Conservation (phyloP, 192 early-diverging fungal species). For the Coemansia sp. region DNA sequence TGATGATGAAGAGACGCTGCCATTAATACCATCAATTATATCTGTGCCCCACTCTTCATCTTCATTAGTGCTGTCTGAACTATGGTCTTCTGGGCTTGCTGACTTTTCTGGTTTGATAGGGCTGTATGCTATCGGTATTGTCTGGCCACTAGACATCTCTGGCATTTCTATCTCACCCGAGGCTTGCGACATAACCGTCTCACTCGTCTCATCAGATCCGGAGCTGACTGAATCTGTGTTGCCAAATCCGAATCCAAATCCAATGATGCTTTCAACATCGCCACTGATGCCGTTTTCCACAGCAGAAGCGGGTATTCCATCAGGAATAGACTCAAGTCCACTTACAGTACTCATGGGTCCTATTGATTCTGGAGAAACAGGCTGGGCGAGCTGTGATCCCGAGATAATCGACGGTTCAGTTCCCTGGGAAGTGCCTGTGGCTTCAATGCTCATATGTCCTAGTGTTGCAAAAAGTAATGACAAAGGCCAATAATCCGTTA, state of each 20-base stretch:
- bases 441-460: background rate
- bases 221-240: too few relatives aligned
- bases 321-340: background rate
- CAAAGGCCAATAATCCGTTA: background rate
- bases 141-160: background rate
- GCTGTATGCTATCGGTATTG: background rate
- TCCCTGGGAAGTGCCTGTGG: background rate
- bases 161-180: too few relatives aligned
- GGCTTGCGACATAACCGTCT: too few relatives aligned
- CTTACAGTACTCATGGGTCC: conserved; percentile 11
- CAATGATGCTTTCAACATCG: background rate
- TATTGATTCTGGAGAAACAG: conserved; percentile 4
- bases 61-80: background rate
- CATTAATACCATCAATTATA: background rate
- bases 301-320: background rate
- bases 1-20: background rate
- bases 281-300: background rate
- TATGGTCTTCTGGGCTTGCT: background rate
- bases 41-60: background rate
- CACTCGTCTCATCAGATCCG: too few relatives aligned
- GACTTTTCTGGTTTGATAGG: background rate
- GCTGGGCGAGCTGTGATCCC: conserved; percentile 19
- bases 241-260: too few relatives aligned
- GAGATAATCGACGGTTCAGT: background rate
- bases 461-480: background rate